Percentiles rank a stretch among this genome's conserved stretches.
phyloP scores from a whole-genome alignment of 106 monocot genomes.

The Ottelia alismoides region DNA sequence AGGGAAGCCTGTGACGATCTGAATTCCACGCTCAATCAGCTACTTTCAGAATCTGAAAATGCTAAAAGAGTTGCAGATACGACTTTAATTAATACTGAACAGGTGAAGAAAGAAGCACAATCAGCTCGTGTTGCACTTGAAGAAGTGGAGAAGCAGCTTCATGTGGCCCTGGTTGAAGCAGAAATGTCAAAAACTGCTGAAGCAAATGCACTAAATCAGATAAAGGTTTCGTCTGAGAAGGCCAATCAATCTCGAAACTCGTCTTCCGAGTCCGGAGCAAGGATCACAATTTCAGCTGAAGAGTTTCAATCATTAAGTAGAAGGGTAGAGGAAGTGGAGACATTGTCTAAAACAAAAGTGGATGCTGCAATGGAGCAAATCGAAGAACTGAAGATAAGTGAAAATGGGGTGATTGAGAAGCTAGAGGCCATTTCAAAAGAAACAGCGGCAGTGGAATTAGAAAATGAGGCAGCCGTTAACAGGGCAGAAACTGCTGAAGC shows the following conservation, averaged over 20 bases:
- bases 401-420: slow-evolving; percentile 46
- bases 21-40: slow-evolving; percentile 40
- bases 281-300: slow-evolving; percentile 52
- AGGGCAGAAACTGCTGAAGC: slow-evolving; percentile 55
- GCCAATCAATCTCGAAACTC: slow-evolving; percentile 27
- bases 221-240: slow-evolving; percentile 44
- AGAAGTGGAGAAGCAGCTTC: slow-evolving; percentile 49
- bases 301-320: slow-evolving; percentile 48
- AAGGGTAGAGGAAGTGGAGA: slow-evolving; percentile 46
- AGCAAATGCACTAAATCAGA: slow-evolving; percentile 38
- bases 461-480: slow-evolving; percentile 48
- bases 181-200: slow-evolving; percentile 60
- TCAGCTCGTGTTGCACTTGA: slow-evolving; percentile 16
- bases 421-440: slow-evolving; percentile 41
- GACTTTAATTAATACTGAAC: slow-evolving; percentile 38
- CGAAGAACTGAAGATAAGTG: slow-evolving; percentile 57
- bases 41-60: slow-evolving; percentile 41
- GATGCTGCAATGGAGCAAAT: slow-evolving; percentile 52
- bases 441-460: slow-evolving; percentile 39
- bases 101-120: slow-evolving; percentile 39
- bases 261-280: slow-evolving; percentile 42
- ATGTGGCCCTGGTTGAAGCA: slow-evolving; percentile 31
- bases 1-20: slow-evolving; percentile 32
- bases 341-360: slow-evolving; percentile 53
- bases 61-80: slow-evolving; percentile 45